A percentile compares a stretch with the other conserved stretches of the same genome.
Evolutionary conservation across 169 alveolate genomes (phyloP).

Genomic region (Plasmodium fragile): DNA sequence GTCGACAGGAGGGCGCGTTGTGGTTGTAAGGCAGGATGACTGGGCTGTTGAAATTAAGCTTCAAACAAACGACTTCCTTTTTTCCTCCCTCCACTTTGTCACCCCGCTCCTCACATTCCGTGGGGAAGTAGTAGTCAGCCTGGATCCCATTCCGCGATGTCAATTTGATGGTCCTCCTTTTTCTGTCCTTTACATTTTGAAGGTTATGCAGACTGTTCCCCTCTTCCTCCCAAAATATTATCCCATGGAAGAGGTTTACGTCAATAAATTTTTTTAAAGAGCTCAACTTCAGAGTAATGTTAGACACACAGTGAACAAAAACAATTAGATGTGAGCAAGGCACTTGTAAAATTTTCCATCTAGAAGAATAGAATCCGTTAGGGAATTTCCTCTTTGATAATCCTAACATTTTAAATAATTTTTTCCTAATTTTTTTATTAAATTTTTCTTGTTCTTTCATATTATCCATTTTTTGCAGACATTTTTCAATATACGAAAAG

Average conservation of each 20-base stretch:
- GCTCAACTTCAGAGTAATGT: slow-evolving; percentile 4
- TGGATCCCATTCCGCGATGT: slow-evolving; percentile 5
- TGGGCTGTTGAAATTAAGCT: slow-evolving; percentile 26
- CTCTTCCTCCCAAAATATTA: slow-evolving; percentile 57
- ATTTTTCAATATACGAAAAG: slow-evolving; percentile 26
- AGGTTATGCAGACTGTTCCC: background rate
- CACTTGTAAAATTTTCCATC: background rate
- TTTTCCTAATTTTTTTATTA: background rate
- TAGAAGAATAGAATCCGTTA: background rate
- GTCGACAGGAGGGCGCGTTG: background rate
- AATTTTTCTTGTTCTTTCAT: background rate
- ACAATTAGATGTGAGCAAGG: slow-evolving; percentile 44
- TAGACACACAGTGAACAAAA: slow-evolving; percentile 29
- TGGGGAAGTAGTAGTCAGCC: background rate
- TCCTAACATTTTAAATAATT: slow-evolving; percentile 22
- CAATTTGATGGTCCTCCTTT: slow-evolving; percentile 29
- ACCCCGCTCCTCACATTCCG: background rate
- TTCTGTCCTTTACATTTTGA: slow-evolving; percentile 28
- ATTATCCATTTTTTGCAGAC: slow-evolving; percentile 11
- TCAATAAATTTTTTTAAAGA: background rate
- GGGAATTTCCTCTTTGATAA: background rate
- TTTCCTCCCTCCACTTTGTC: background rate
- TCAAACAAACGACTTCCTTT: slow-evolving; percentile 6
- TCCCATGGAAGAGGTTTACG: background rate
- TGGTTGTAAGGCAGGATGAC: slow-evolving; percentile 56